Evolutionary conservation across 495 filamentous ascomycete species (phyloP).

Genomic region (Aspergillus wentii): DNA sequence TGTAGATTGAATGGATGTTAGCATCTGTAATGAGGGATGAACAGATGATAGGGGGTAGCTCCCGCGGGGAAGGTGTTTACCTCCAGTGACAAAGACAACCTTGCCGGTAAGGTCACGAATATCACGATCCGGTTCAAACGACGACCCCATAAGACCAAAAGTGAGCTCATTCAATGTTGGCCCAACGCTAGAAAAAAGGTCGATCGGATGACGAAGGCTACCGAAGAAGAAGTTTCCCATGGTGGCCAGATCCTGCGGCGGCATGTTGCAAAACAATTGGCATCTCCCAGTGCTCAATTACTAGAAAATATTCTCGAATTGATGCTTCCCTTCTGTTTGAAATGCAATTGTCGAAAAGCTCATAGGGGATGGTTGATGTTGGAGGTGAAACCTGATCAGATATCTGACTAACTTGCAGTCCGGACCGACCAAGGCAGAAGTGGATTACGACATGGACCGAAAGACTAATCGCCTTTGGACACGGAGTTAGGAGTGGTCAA

Average conservation of each 20-base stretch:
- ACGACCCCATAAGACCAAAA: conserved; percentile 28
- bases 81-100: conserved; percentile 59
- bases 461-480: no score
- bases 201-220: conserved; percentile 28
- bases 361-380: not conserved
- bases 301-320: no score
- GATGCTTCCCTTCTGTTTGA: no score
- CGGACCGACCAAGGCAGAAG: no score
- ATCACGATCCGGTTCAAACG: conserved; percentile 51
- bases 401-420: no score
- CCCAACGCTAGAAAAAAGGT: conserved; percentile 28
- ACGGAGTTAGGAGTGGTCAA: no score
- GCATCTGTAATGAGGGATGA: not conserved
- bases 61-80: conserved; percentile 21
- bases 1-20: conserved; percentile 17
- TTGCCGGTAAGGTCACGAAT: conserved; percentile 53
- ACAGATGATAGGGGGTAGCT: not conserved
- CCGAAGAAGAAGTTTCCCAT: conserved; percentile 14
- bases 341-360: no score
- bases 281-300: no score
- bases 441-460: no score
- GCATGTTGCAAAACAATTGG: no score
- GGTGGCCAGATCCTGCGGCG: no score
- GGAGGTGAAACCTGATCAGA: not conserved
- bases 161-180: conserved; percentile 38